Evolutionary conservation across 2,329 filamentous ascomycete species (phyloP).

Genomic region (Penicillium capsulatum): DNA sequence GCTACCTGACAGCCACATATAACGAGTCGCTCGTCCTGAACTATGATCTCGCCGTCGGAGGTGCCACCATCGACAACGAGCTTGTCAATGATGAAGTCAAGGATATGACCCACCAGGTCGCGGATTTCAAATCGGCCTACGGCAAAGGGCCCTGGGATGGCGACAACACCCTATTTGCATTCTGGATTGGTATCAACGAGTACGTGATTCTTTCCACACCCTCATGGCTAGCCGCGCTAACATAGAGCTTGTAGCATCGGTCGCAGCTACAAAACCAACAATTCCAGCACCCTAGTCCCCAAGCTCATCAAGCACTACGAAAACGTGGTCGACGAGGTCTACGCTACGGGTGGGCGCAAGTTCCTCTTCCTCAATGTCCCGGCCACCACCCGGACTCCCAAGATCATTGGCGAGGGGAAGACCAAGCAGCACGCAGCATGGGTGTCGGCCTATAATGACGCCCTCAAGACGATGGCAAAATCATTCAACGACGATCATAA

Average conservation of each 20-base stretch:
- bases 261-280: conserved; percentile 26
- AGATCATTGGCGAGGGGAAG: conserved; percentile 19
- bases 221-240: background rate
- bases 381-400: conserved; percentile 35
- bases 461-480: conserved; percentile 10
- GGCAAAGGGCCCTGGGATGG: conserved; percentile 29
- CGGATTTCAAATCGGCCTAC: conserved; percentile 43
- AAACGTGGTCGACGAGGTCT: conserved; percentile 45
- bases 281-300: conserved; percentile 29
- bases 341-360: conserved; percentile 52
- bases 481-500: conserved; percentile 6
- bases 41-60: conserved; percentile 55
- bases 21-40: conserved; percentile 47
- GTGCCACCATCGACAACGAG: conserved; percentile 51
- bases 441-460: conserved; percentile 24
- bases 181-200: conserved; percentile 38
- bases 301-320: conserved; percentile 47
- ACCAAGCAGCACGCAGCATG: conserved; percentile 20
- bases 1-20: conserved; percentile 46
- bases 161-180: conserved; percentile 27
- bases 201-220: conserved; percentile 5
- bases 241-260: conserved; percentile 20
- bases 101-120: conserved; percentile 49
- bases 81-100: conserved; percentile 52
- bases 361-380: conserved; percentile 60